Conservation (phyloP, 495 filamentous ascomycete genomes). For the Staphylotrichum longicolle region DNA sequence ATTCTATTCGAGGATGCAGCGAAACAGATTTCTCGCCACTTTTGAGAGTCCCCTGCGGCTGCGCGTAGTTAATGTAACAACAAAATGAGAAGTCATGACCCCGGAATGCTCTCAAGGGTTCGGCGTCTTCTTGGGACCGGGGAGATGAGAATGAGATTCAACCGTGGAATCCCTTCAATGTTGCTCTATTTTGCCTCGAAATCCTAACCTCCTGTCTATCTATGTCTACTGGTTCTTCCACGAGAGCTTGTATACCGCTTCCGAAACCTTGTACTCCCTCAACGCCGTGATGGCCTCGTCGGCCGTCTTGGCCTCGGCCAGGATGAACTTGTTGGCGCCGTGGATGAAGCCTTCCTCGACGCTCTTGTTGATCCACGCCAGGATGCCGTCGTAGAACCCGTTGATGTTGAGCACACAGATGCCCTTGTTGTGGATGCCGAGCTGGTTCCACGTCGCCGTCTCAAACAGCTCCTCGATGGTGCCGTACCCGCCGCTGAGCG, state of each 20-base stretch:
- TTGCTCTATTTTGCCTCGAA: not conserved
- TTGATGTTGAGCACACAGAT: constrained; percentile 82
- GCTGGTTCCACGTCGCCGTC: constrained; percentile 94
- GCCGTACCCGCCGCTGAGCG: constrained; percentile 85
- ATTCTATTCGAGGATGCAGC: not conserved
- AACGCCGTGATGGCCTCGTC: constrained; percentile 70
- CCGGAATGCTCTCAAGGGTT: too few relatives aligned
- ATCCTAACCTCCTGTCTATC: not conserved
- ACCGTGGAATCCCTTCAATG: not conserved
- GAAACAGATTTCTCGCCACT: not conserved
- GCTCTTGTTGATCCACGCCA: constrained; percentile 77
- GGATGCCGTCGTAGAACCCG: constrained; percentile 85
- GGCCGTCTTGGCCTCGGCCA: constrained; percentile 69
- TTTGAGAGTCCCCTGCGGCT: not conserved
- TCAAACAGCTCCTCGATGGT: constrained; percentile 97
- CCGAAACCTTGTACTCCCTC: constrained; percentile 69
- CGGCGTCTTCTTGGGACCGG: not conserved
- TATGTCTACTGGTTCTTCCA: constrained; percentile 66
- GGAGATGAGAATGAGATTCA: not conserved
- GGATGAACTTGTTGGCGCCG: constrained; percentile 62
- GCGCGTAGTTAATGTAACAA: not conserved
- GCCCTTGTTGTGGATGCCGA: constrained; percentile 84
- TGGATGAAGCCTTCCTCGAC: constrained; percentile 76
- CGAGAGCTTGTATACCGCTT: constrained; percentile 71
- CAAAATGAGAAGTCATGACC: not conserved